phyloP scores from a whole-genome alignment of 2,329 filamentous ascomycete species.

The Alternaria tenuissima region DNA sequence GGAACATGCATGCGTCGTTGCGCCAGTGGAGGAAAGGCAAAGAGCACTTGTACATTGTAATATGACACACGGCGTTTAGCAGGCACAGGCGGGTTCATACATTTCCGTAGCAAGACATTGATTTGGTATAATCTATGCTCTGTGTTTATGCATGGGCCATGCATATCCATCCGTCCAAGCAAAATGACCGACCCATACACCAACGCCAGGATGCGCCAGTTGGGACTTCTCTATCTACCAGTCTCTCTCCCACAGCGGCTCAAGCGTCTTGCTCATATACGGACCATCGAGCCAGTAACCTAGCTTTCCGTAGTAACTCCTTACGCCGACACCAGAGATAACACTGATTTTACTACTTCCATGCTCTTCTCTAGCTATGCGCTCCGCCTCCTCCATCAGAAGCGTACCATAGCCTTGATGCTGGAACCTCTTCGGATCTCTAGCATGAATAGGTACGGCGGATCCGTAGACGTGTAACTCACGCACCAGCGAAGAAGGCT shows the following conservation, averaged over 20 bases:
- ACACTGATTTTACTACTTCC: conserved; percentile 94
- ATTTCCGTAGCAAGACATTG: conserved; percentile 15
- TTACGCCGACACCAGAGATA: conserved; percentile 95
- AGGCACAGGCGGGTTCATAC: conserved; percentile 8
- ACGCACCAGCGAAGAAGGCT: conserved; percentile 89
- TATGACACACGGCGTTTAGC: conserved; percentile 32
- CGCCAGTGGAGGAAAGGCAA: conserved; percentile 1
- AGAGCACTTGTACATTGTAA: conserved; percentile 21
- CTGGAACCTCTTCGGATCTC: conserved; percentile 96
- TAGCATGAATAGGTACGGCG: conserved; percentile 94
- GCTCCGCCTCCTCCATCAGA: conserved; percentile 96
- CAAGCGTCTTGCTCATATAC: conserved; percentile 61
- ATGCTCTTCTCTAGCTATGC: conserved; percentile 93
- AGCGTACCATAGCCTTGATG: conserved; percentile 97
- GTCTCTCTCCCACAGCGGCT: conserved; percentile 46
- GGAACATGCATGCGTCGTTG: background rate
- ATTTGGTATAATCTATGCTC: conserved; percentile 9
- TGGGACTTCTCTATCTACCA: conserved; percentile 21
- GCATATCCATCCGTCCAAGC: background rate
- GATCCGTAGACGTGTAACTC: conserved; percentile 97
- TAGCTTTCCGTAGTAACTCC: conserved; percentile 92
- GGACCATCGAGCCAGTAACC: conserved; percentile 94
- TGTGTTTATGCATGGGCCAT: conserved; percentile 6
- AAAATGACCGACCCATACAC: conserved; percentile 2
- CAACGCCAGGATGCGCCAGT: conserved; percentile 11